Percentiles rank a stretch among this genome's conserved stretches.
These are phyloP conservation scores for Viridothelium virens DNA, from an alignment of 495 filamentous ascomycete species.

Conservation along the genomic window DNA sequence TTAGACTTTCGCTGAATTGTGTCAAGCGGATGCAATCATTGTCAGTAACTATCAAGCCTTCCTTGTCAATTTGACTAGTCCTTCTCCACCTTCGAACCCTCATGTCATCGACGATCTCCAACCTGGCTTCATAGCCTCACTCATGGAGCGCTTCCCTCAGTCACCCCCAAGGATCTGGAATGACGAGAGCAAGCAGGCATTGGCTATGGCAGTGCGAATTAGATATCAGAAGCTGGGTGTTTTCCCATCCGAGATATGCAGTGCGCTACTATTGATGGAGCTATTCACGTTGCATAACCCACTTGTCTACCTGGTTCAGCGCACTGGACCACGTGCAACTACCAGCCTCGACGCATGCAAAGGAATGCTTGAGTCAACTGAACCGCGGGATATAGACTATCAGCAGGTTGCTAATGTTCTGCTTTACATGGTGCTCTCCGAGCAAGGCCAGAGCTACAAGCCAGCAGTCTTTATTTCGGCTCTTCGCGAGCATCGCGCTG, in stretches of 20 bases:
- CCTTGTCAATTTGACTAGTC: conserved; percentile 57
- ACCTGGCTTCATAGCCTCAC: conserved; percentile 59
- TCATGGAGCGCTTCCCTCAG: conserved; percentile 74
- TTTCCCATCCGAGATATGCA: conserved; percentile 61
- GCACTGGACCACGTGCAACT: conserved; percentile 57
- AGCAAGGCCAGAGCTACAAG: conserved; percentile 59
- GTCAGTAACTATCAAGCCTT: conserved; percentile 67
- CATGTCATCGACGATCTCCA: conserved; percentile 54
- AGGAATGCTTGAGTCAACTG: conserved; percentile 58
- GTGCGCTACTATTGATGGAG: conserved; percentile 65
- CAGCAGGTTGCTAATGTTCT: conserved; percentile 74
- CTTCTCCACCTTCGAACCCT: conserved; percentile 31
- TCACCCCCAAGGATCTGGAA: conserved; percentile 75
- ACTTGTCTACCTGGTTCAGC: conserved; percentile 70
- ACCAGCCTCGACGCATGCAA: conserved; percentile 46
- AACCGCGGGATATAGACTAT: conserved; percentile 64
- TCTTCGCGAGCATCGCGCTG: conserved; percentile 47
- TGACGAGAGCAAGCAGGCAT: conserved; percentile 59
- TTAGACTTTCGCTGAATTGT: not conserved
- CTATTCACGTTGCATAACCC: conserved; percentile 57
- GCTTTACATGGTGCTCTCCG: conserved; percentile 70
- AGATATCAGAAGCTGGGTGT: conserved; percentile 57
- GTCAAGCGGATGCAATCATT: conserved; percentile 71
- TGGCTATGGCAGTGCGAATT: conserved; percentile 56
- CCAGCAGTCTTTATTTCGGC: conserved; percentile 64